A percentile compares a stretch with the other conserved stretches of the same genome.
Evolutionary conservation across 441 rosid genomes (phyloP).

Genomic region (Kokia cookei): DNA sequence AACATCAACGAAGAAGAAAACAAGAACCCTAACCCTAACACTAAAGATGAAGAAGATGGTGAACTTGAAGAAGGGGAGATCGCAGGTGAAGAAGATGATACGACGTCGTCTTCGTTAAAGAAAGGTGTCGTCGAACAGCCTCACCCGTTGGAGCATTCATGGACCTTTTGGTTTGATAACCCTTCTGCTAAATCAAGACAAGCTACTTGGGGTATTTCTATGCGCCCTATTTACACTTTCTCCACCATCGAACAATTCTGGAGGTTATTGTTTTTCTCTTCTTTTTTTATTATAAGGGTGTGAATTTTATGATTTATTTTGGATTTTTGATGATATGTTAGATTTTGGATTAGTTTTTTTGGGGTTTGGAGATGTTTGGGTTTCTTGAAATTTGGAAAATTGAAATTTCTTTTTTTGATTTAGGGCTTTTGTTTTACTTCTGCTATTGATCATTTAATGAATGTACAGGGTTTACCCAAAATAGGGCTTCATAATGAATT

Average conservation of each 20-base stretch:
- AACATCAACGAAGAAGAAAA: slow-evolving; percentile 21
- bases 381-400: not conserved
- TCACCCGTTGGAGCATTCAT: slow-evolving; percentile 69
- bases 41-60: slow-evolving; percentile 26
- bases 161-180: slow-evolving; percentile 96
- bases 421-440: not conserved
- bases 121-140: slow-evolving; percentile 28
- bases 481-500: not conserved
- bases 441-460: not conserved
- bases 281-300: not conserved
- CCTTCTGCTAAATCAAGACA: slow-evolving; percentile 54
- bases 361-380: not conserved
- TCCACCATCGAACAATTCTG: slow-evolving; percentile 80
- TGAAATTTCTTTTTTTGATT: not conserved
- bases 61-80: slow-evolving; percentile 76
- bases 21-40: slow-evolving; percentile 26
- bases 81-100: slow-evolving; percentile 32
- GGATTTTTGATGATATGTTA: not conserved
- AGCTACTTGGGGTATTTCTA: slow-evolving; percentile 62
- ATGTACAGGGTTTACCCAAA: not conserved
- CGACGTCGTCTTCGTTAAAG: slow-evolving; percentile 14
- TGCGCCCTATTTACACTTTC: slow-evolving; percentile 67
- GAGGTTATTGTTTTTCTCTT: slow-evolving; percentile 39
- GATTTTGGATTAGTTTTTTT: not conserved
- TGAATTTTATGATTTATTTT: not conserved